Evolutionary conservation across 2,329 filamentous ascomycete genomes (phyloP).

Genomic region (Fusarium chaquense): DNA sequence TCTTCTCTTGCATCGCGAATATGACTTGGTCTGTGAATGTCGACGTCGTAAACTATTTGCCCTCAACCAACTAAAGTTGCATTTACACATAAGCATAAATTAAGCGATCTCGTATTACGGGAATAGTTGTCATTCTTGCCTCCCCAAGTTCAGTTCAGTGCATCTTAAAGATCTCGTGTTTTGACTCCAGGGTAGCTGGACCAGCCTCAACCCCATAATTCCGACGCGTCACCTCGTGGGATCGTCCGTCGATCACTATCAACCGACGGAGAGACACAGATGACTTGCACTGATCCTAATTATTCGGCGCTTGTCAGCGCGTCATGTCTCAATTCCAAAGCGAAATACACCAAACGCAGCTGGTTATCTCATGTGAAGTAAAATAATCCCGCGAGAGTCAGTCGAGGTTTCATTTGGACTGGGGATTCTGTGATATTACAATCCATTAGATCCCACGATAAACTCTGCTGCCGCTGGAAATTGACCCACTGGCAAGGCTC

Average conservation of each 20-base stretch:
- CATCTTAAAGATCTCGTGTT: not conserved
- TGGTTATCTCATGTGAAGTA: not conserved
- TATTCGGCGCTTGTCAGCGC: not conserved
- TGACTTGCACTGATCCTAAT: conserved; percentile 7
- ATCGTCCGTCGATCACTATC: not conserved
- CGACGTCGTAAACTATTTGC: not conserved
- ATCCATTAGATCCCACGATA: too few species aligned
- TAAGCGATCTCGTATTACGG: conserved; percentile 2
- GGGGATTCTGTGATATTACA: too few species aligned
- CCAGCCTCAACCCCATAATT: not conserved
- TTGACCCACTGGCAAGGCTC: too few species aligned
- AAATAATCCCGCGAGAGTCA: fast-evolving
- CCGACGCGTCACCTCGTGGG: not conserved
- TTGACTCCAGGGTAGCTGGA: not conserved
- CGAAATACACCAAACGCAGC: not conserved
- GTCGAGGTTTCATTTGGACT: not conserved
- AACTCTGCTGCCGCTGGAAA: too few species aligned
- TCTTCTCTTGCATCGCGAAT: too few species aligned
- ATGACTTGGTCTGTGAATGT: not conserved
- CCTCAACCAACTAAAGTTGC: not conserved
- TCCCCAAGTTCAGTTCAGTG: not conserved
- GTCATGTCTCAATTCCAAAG: not conserved
- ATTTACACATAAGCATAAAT: conserved; percentile 2
- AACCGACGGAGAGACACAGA: not conserved
- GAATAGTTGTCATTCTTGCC: not conserved